A percentile compares a stretch with the other conserved stretches of the same genome.
Evolutionary conservation across 768 basidiomycete genomes (phyloP).

Genomic region (Kwoniella newhampshirensis): DNA sequence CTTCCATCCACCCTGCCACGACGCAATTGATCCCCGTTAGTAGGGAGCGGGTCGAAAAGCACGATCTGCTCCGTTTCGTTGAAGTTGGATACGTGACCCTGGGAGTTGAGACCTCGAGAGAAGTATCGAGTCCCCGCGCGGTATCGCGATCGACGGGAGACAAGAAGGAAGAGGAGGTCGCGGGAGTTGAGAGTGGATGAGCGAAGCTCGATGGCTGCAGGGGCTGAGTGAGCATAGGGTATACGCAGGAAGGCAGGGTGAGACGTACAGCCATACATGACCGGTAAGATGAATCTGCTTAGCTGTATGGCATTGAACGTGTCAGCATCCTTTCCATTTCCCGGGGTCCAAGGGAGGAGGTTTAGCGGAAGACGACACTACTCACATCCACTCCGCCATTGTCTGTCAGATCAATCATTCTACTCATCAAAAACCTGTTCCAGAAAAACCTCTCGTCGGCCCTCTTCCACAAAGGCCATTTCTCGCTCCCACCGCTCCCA

Average conservation of each 20-base stretch:
- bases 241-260: neutral
- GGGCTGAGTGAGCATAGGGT: neutral
- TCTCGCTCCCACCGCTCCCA: too few species aligned
- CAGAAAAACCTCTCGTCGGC: slow-evolving; percentile 97
- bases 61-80: slow-evolving; percentile 97
- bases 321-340: neutral
- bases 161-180: slow-evolving; percentile 77
- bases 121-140: slow-evolving; percentile 97
- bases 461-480: slow-evolving; percentile 56
- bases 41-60: slow-evolving; percentile 61
- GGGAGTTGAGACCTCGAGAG: slow-evolving; percentile 82
- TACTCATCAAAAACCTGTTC: slow-evolving; percentile 76
- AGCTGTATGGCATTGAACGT: slow-evolving; percentile 60
- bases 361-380: slow-evolving; percentile 12
- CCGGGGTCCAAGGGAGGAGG: slow-evolving; percentile 10
- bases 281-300: slow-evolving; percentile 81
- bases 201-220: slow-evolving; percentile 79
- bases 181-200: slow-evolving; percentile 71
- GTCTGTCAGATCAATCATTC: slow-evolving; percentile 62
- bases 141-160: slow-evolving; percentile 89
- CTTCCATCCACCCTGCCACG: slow-evolving; percentile 51
- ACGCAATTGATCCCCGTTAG: slow-evolving; percentile 26
- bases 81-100: slow-evolving; percentile 92
- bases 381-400: slow-evolving; percentile 68
- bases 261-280: slow-evolving; percentile 88